phyloP scores from a whole-genome alignment of 257 asterid species.

The Pogostemon cablin region DNA sequence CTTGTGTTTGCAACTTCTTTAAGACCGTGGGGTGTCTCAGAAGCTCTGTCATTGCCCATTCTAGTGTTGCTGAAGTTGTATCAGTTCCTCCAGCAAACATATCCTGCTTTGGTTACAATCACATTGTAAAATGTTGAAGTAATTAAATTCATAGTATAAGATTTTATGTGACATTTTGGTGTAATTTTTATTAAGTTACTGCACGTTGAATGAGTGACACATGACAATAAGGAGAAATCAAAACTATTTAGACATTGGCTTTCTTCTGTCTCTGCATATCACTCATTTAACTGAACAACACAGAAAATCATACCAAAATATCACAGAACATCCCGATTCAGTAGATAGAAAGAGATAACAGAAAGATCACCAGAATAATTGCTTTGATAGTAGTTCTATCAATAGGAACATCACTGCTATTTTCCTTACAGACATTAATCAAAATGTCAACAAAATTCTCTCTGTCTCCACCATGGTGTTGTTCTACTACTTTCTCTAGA shows the following conservation, averaged over 20 bases:
- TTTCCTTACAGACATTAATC: constrained; percentile 36
- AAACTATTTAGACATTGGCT: too few relatives aligned
- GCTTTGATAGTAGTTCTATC: constrained; percentile 46
- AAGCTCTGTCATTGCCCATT: constrained; percentile 61
- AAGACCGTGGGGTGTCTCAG: constrained; percentile 41
- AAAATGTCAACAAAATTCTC: constrained; percentile 47
- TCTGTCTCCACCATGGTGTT: constrained; percentile 27
- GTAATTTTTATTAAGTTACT: too few relatives aligned
- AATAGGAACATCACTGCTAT: constrained; percentile 27
- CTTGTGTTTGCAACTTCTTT: constrained; percentile 41
- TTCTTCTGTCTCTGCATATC: too few relatives aligned
- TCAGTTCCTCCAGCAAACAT: constrained; percentile 54
- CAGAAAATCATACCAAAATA: too few relatives aligned
- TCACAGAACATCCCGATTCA: too few relatives aligned
- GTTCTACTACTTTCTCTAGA: constrained; percentile 46
- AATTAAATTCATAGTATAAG: too few relatives aligned
- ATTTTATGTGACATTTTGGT: too few relatives aligned
- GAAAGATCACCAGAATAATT: constrained; percentile 41
- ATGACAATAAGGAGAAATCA: too few relatives aligned
- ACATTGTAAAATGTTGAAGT: not conserved
- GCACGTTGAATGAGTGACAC: too few relatives aligned
- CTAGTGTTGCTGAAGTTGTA: constrained; percentile 41
- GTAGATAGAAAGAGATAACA: constrained; percentile 8
- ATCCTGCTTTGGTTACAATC: constrained; percentile 36
- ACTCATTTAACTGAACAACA: too few relatives aligned